Conservation (phyloP, 768 basidiomycete genomes). For the Mycena metata region DNA sequence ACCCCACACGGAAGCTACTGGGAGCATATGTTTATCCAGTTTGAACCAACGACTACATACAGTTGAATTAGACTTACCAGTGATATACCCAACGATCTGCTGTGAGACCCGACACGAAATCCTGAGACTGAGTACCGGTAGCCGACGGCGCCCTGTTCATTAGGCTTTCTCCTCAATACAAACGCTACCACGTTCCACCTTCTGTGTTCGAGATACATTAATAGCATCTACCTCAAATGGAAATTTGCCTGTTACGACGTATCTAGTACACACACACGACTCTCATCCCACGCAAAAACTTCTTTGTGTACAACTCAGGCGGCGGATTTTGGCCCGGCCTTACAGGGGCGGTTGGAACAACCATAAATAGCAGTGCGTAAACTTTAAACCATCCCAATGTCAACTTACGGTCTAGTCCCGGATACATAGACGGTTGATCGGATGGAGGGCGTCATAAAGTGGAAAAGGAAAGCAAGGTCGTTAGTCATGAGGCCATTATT, state of each 20-base stretch:
- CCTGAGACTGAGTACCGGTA: too few relatives aligned
- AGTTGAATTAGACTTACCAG: too few relatives aligned
- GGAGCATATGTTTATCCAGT: too few relatives aligned
- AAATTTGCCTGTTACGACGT: background rate
- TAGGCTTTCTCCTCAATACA: too few relatives aligned
- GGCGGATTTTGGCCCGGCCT: background rate
- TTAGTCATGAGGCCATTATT: slow-evolving; percentile 10
- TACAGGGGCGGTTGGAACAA: slow-evolving; percentile 5
- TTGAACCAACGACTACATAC: too few relatives aligned
- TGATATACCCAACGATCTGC: too few relatives aligned
- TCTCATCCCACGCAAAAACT: slow-evolving; percentile 1
- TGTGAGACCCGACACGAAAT: too few relatives aligned
- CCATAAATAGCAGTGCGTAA: slow-evolving; percentile 8
- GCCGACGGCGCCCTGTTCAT: too few relatives aligned
- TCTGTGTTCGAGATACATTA: too few relatives aligned
- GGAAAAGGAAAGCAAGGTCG: background rate
- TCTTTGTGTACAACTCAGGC: slow-evolving; percentile 16
- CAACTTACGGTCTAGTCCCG: background rate
- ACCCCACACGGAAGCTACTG: too few relatives aligned
- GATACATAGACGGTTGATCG: background rate
- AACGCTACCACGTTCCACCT: too few relatives aligned
- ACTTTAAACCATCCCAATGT: background rate
- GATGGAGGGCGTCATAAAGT: background rate
- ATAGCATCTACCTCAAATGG: too few relatives aligned
- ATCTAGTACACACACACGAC: background rate